Conservation (phyloP, 2,329 filamentous ascomycete genomes). For the Cercospora berteroae region DNA sequence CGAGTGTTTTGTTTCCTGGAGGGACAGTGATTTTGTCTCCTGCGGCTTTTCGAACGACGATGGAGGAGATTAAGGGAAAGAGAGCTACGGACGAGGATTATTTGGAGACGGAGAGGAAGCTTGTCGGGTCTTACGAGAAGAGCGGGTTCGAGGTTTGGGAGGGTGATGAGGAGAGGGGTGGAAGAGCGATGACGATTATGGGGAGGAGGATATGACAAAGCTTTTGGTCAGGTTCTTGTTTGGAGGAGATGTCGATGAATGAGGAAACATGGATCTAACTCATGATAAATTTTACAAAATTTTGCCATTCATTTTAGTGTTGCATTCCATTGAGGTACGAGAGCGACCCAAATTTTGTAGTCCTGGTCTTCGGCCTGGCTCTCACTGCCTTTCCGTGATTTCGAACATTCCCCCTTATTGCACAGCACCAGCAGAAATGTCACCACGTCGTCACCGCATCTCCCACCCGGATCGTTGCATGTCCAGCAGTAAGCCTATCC, state of each 20-base stretch:
- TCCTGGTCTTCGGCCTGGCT: background rate
- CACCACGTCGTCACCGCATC: background rate
- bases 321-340: background rate
- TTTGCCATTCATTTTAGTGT: background rate
- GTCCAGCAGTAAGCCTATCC: background rate
- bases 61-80: background rate
- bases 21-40: background rate
- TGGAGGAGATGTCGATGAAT: background rate
- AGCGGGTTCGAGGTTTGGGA: background rate
- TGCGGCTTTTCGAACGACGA: background rate
- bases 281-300: background rate
- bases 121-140: background rate
- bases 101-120: background rate
- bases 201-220: background rate
- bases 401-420: too few relatives aligned
- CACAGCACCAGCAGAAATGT: background rate
- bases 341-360: background rate
- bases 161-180: background rate
- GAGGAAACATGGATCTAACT: background rate
- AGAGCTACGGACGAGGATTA: background rate
- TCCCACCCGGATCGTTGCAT: background rate
- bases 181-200: background rate
- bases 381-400: too few relatives aligned
- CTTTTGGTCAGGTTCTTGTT: background rate
- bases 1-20: background rate